phyloP scores from a whole-genome alignment of 2,329 filamentous ascomycete species.

The Stachybotrys echinatus region DNA sequence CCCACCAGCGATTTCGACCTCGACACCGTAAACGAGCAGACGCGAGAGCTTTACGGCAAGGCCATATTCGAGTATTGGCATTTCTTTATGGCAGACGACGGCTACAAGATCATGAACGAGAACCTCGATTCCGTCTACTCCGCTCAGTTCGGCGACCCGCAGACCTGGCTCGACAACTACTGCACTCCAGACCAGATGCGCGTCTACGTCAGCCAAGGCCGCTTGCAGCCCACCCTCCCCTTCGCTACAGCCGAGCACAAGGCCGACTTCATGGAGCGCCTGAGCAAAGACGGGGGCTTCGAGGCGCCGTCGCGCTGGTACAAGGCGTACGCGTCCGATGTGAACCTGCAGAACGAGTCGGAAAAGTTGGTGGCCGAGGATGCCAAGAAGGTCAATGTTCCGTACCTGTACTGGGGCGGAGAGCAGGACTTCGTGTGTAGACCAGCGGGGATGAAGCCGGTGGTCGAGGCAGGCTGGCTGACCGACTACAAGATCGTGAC shows the following conservation, averaged over 20 bases:
- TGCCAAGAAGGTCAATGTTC: conserved; percentile 14
- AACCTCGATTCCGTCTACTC: conserved; percentile 32
- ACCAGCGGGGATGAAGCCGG: conserved; percentile 10
- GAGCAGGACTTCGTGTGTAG: conserved; percentile 19
- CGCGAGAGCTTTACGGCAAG: conserved; percentile 27
- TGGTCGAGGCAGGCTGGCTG: conserved; percentile 14
- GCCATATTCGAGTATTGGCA: conserved; percentile 38
- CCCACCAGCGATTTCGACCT: conserved; percentile 30
- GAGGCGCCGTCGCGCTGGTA: conserved; percentile 22
- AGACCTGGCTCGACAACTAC: conserved; percentile 27
- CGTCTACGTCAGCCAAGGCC: conserved; percentile 13
- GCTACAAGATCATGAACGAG: conserved; percentile 26
- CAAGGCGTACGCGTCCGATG: conserved; percentile 7
- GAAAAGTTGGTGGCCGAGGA: conserved; percentile 12
- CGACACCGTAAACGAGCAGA: conserved; percentile 22
- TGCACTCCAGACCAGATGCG: conserved; percentile 28
- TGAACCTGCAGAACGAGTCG: conserved; percentile 13
- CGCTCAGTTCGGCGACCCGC: conserved; percentile 23
- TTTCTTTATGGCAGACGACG: conserved; percentile 35
- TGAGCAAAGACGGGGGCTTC: conserved; percentile 17
- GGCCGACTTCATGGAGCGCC: conserved; percentile 17
- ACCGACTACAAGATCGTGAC: conserved; percentile 16
- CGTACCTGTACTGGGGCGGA: conserved; percentile 19
- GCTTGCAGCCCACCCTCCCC: conserved; percentile 12
- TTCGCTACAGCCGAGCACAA: conserved; percentile 19